Percentiles rank a stretch among this genome's conserved stretches.
Evolutionary conservation across 495 filamentous ascomycete genomes (phyloP).

Genomic region (Xylaria cubensis): DNA sequence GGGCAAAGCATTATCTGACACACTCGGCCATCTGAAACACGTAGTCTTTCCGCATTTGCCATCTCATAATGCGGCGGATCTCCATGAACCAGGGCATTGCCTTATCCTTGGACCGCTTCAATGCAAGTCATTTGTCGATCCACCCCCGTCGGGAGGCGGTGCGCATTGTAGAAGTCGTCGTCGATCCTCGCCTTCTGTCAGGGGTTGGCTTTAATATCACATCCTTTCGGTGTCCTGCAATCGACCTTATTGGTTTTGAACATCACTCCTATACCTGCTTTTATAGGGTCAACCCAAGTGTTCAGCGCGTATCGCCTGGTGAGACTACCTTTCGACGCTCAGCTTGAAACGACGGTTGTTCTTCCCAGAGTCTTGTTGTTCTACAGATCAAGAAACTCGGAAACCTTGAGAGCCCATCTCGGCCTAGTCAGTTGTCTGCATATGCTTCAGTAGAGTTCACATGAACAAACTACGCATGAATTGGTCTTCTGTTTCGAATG

Average conservation of each 20-base stretch:
- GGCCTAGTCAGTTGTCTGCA: not conserved
- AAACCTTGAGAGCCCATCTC: not conserved
- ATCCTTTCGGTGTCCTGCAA: constrained; percentile 19
- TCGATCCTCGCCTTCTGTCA: constrained; percentile 12
- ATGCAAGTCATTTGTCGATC: constrained; percentile 17
- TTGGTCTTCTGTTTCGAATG: not conserved
- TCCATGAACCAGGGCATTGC: not conserved
- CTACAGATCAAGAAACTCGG: not conserved
- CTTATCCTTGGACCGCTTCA: constrained; percentile 8
- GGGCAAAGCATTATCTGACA: not conserved
- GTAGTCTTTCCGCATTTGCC: constrained; percentile 22
- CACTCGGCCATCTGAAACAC: constrained; percentile 19
- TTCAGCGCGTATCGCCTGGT: not conserved
- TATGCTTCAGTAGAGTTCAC: not conserved
- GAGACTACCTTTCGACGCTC: not conserved
- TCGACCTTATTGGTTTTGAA: constrained; percentile 7
- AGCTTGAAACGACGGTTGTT: constrained; percentile 9
- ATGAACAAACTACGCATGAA: not conserved
- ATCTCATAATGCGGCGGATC: constrained; percentile 4
- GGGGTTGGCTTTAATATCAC: constrained; percentile 19
- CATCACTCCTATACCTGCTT: not conserved
- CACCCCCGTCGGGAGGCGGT: constrained; percentile 5
- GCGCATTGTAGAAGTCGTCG: constrained; percentile 22
- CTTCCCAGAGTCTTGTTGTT: not conserved
- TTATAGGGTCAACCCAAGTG: not conserved